Evolutionary conservation across 1,139 yeast genomes (phyloP), one percentile per base, ranked within the genome.

Genomic region (Lipomyces yarrowii): DNA sequence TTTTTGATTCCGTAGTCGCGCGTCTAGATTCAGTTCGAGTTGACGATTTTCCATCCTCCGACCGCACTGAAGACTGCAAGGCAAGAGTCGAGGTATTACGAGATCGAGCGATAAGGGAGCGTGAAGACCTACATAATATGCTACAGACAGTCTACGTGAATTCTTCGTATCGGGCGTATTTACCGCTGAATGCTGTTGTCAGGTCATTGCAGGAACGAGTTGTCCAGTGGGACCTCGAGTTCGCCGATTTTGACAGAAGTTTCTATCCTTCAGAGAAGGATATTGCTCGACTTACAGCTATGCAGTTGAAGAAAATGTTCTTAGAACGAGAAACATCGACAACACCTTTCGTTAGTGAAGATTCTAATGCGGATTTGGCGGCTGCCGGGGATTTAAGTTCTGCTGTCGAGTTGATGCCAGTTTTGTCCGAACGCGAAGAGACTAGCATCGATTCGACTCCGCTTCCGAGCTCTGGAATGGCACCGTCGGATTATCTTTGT

Each of bases 261-360:
- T 94, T 84, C 74, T 84, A 94, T 68, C 98, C 98, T 0, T 87
- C 96, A 18, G 99, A 96, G 76, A 91, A 89, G 74, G 99, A 96
- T 82, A 90, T 96, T 71, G 89, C 97, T 8, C 83, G 92, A 69
- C 90, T 94, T 59, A 93, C 99, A 1, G 91, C 97, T 15, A 89
- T 89, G 71, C 99, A 94, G 74, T 81, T 96, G 74, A 86, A 88
- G 68, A 90, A 87, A 72, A 83, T 92, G 64, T 87, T 94, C 73
- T 77, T 85, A 72, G 91, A 84, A 57, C 56, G 66, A 48, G 70
- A 70, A 39, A 46, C 67, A 37, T 54, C 69, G 13, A n/a, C 64
- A n/a, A 33, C 57, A 6, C 37, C 64, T 11, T 13, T 55, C 18
- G 56, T 30, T 48, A 46, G 23, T 48, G 69, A 64, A 23, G 65